Percentiles rank a stretch among this genome's conserved stretches.
These are phyloP conservation scores for Penicillium subrubescens DNA, from an alignment of 495 filamentous ascomycete species.

Conservation along the genomic window DNA sequence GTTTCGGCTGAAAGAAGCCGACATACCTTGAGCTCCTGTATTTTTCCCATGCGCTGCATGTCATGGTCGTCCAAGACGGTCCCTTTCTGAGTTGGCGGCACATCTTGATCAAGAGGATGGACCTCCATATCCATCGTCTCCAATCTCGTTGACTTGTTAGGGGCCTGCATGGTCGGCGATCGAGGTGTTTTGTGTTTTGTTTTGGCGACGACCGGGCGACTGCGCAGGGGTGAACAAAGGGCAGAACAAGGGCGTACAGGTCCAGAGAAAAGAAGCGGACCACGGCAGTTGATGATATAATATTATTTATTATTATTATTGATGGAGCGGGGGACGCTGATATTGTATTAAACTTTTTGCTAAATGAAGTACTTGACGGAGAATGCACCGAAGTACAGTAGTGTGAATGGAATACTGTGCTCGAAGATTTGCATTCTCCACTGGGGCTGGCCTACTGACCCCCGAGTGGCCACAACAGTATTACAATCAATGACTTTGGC, in stretches of 20 bases:
- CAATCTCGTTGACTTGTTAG: background rate
- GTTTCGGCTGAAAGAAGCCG: background rate
- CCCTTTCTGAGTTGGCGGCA: background rate
- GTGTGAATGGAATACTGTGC: background rate
- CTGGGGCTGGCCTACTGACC: background rate
- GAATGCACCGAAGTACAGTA: background rate
- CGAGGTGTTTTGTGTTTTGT: background rate
- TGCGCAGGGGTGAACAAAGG: background rate
- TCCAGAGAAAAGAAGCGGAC: background rate
- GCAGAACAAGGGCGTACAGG: background rate
- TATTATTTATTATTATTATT: background rate
- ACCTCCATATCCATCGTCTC: constrained; percentile 9
- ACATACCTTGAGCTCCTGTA: constrained; percentile 18
- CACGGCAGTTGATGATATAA: background rate
- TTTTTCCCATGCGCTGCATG: constrained; percentile 18
- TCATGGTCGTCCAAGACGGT: constrained; percentile 11
- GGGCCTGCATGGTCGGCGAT: constrained; percentile 8
- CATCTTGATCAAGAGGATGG: background rate
- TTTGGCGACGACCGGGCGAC: background rate
- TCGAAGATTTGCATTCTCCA: background rate
- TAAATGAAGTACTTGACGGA: background rate
- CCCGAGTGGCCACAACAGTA: background rate
- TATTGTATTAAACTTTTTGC: background rate
- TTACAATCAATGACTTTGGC: background rate
- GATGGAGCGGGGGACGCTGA: background rate